These are phyloP conservation scores for Colletotrichum orbiculare DNA, from an alignment of 2,329 filamentous ascomycete genomes.

Conservation along the genomic window DNA sequence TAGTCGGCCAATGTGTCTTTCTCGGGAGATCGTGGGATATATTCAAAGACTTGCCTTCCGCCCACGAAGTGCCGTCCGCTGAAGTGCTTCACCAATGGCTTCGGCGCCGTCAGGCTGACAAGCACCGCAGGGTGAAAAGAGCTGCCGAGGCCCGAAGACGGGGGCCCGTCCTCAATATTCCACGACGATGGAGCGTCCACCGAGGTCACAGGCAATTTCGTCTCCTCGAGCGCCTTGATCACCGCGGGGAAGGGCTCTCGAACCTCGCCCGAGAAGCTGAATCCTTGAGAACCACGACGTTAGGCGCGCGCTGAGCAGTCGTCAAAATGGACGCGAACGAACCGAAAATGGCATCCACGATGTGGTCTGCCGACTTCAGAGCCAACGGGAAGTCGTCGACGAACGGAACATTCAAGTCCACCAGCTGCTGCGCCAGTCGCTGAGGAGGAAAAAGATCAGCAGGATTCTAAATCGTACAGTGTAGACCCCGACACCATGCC, in stretches of 20 bases:
- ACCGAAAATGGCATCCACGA: constrained; percentile 96
- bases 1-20: constrained; percentile 12
- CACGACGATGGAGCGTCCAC: constrained; percentile 95
- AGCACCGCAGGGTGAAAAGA: constrained; percentile 83
- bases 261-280: constrained; percentile 91
- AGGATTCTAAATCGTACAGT: background rate
- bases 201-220: constrained; percentile 81
- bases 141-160: constrained; percentile 78
- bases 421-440: constrained; percentile 86
- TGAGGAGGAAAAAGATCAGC: constrained; percentile 53
- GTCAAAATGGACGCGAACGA: constrained; percentile 40
- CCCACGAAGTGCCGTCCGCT: constrained; percentile 91
- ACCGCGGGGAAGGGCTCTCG: constrained; percentile 91
- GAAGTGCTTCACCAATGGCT: constrained; percentile 87
- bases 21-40: background rate
- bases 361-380: constrained; percentile 76
- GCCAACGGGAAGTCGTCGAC: constrained; percentile 80
- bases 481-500: background rate
- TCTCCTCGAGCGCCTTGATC: constrained; percentile 80
- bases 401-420: constrained; percentile 85
- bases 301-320: constrained; percentile 27
- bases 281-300: constrained; percentile 62
- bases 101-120: constrained; percentile 92
- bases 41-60: constrained; percentile 69
- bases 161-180: constrained; percentile 90